phyloP scores from a whole-genome alignment of 768 basidiomycete genomes.

The Mycena rebaudengoi region DNA sequence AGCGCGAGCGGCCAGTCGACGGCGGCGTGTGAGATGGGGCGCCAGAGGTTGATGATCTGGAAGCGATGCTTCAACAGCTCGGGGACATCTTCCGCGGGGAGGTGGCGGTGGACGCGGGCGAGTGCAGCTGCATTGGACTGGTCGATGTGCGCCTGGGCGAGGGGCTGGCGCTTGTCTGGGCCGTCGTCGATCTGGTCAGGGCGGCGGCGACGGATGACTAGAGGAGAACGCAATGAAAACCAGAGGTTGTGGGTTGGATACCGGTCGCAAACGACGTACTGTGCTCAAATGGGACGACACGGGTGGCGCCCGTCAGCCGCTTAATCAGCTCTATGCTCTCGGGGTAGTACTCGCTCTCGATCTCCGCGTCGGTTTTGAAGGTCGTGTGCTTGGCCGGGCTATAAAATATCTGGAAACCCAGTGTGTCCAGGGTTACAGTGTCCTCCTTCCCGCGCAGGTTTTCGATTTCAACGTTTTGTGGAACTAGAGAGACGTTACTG shows the following conservation, averaged over 20 bases:
- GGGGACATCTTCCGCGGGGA: slow-evolving; percentile 42
- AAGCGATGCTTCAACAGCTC: slow-evolving; percentile 52
- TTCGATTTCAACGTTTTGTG: no score
- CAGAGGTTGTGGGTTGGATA: no score
- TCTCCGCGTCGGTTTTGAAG: slow-evolving; percentile 42
- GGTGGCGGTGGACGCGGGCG: slow-evolving; percentile 46
- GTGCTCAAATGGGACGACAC: slow-evolving; percentile 56
- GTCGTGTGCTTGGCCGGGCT: slow-evolving; percentile 43
- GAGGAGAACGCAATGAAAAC: neutral
- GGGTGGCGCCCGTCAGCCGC: slow-evolving; percentile 52
- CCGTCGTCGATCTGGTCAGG: slow-evolving; percentile 44
- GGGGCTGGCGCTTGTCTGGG: slow-evolving; percentile 54
- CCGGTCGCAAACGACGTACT: slow-evolving; percentile 38
- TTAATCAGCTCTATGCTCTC: slow-evolving; percentile 56
- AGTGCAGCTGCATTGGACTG: slow-evolving; percentile 51
- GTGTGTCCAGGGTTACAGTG: slow-evolving; percentile 48
- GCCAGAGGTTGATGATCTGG: no score
- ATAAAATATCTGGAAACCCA: slow-evolving; percentile 47
- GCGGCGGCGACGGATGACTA: slow-evolving; percentile 53
- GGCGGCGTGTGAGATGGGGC: slow-evolving; percentile 51
- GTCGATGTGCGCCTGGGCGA: slow-evolving; percentile 53
- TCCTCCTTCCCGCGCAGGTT: no score
- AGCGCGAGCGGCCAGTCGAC: slow-evolving; percentile 57
- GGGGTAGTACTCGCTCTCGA: slow-evolving; percentile 53
- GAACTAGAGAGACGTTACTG: slow-evolving; percentile 41